Evolutionary conservation across 768 basidiomycete genomes (phyloP).

Genomic region (Pleurotus sapidus): DNA sequence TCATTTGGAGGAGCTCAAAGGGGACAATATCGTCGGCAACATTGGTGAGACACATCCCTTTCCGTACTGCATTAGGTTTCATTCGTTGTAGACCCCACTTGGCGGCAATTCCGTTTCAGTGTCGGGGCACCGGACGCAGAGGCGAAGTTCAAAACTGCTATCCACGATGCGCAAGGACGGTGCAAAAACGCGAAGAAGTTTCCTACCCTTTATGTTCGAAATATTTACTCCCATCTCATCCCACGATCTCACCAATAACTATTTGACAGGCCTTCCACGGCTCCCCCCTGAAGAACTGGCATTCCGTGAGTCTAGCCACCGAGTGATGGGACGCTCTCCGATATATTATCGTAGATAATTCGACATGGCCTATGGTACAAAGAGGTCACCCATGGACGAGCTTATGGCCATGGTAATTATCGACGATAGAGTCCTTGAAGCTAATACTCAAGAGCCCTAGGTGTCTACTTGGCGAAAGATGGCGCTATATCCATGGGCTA

Average conservation of each 20-base stretch:
- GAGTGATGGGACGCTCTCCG: neutral
- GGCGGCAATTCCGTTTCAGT: conserved; percentile 67
- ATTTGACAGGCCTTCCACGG: conserved; percentile 62
- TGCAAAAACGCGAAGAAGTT: conserved; percentile 41
- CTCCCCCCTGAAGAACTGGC: conserved; percentile 64
- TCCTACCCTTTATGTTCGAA: conserved; percentile 43
- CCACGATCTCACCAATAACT: neutral
- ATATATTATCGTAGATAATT: conserved; percentile 49
- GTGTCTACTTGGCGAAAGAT: conserved; percentile 69
- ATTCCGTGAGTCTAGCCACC: conserved; percentile 43
- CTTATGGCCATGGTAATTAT: conserved; percentile 56
- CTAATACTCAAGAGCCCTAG: conserved; percentile 27
- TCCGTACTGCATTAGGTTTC: neutral
- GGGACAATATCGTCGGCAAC: conserved; percentile 52
- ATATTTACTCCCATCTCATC: neutral
- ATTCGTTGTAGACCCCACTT: conserved; percentile 33
- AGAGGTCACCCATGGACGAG: conserved; percentile 51
- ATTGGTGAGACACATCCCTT: conserved; percentile 34
- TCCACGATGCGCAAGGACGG: conserved; percentile 33
- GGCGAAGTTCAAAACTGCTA: conserved; percentile 52
- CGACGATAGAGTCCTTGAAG: neutral
- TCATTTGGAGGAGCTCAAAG: conserved; percentile 60
- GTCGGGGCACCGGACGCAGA: conserved; percentile 74
- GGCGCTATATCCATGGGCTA: conserved; percentile 41
- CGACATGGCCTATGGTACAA: conserved; percentile 71